These are phyloP conservation scores for Aspergillus costaricaensis DNA, from an alignment of 2,329 filamentous ascomycete genomes.

Conservation along the genomic window DNA sequence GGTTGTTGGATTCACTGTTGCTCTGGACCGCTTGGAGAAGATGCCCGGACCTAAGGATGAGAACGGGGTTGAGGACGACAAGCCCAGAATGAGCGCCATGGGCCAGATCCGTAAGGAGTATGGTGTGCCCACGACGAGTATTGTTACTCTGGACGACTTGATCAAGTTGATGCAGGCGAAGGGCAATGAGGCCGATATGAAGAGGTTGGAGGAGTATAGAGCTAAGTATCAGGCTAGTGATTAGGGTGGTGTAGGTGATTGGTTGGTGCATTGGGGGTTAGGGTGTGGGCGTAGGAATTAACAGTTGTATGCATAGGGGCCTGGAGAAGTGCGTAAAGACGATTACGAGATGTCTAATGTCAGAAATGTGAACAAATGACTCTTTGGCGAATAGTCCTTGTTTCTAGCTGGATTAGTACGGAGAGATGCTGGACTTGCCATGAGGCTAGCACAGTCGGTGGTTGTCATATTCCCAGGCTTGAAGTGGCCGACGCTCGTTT, in stretches of 20 bases:
- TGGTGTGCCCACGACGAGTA: conserved; percentile 75
- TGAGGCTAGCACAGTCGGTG: too few species aligned
- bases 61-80: conserved; percentile 59
- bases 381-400: too few species aligned
- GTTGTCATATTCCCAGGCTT: too few species aligned
- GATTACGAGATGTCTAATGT: too few species aligned
- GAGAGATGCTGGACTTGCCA: too few species aligned
- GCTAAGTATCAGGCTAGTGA: conserved; percentile 35
- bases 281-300: neutral
- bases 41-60: conserved; percentile 54
- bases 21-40: conserved; percentile 56
- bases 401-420: too few species aligned
- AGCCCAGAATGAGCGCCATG: conserved; percentile 73
- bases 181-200: conserved; percentile 61
- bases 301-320: neutral
- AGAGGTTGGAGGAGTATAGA: conserved; percentile 70
- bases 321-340: neutral
- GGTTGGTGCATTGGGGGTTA: neutral
- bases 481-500: too few species aligned
- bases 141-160: conserved; percentile 80
- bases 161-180: conserved; percentile 63
- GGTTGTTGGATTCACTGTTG: conserved; percentile 84
- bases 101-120: conserved; percentile 79
- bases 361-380: too few species aligned
- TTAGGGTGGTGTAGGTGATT: conserved; percentile 6